These are phyloP conservation scores for Nyctanthes arbortristis DNA, from an alignment of 257 asterid species.

Conservation along the genomic window DNA sequence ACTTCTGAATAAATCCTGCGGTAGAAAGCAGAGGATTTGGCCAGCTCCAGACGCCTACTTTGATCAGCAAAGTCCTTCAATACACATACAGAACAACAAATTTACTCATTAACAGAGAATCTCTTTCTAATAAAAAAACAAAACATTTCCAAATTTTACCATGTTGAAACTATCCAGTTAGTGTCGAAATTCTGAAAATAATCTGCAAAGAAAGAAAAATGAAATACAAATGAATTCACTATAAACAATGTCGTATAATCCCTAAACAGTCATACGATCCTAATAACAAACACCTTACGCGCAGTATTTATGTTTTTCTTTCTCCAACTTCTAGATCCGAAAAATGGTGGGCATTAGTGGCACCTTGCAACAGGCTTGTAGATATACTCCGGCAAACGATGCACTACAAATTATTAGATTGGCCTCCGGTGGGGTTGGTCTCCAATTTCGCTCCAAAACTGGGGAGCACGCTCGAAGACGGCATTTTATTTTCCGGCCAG, in stretches of 20 bases:
- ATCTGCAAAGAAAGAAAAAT: neutral
- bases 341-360: too few species aligned
- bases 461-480: too few species aligned
- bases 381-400: too few species aligned
- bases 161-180: constrained; percentile 23
- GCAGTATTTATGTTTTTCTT: too few species aligned
- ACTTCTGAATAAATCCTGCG: constrained; percentile 76
- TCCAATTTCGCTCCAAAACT: too few species aligned
- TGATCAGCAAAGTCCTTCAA: constrained; percentile 42
- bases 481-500: too few species aligned
- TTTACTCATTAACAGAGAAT: neutral
- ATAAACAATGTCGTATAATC: neutral
- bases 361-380: too few species aligned
- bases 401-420: too few species aligned
- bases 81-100: constrained; percentile 3
- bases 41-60: constrained; percentile 30
- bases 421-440: too few species aligned
- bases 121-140: neutral
- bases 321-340: too few species aligned
- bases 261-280: neutral
- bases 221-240: neutral
- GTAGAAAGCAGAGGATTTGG: constrained; percentile 57
- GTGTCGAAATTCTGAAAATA: constrained; percentile 4
- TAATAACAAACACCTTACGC: neutral
- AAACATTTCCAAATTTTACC: constrained; percentile 30